phyloP scores from a whole-genome alignment of 495 filamentous ascomycete species.

The Annulohypoxylon moriforme region DNA sequence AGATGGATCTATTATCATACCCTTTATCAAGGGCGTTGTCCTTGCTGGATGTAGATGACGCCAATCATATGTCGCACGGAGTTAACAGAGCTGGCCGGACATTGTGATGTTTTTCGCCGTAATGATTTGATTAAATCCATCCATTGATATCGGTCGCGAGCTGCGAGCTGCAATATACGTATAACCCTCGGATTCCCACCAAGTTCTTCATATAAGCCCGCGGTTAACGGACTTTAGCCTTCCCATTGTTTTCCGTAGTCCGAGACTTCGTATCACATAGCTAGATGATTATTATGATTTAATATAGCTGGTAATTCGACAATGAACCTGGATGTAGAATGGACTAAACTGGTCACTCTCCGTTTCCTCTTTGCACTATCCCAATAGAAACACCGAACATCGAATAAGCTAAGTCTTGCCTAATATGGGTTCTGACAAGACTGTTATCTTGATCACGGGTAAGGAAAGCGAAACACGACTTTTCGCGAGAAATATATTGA shows the following conservation, averaged over 20 bases:
- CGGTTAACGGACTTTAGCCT: neutral
- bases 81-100: neutral
- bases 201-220: neutral
- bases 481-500: conserved; percentile 3
- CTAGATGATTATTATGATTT: neutral
- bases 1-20: no score
- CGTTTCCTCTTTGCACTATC: neutral
- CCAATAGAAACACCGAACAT: neutral
- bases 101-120: neutral
- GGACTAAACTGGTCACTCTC: neutral
- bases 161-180: neutral
- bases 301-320: neutral
- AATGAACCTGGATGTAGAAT: neutral
- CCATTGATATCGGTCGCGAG: neutral
- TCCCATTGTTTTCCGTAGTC: neutral
- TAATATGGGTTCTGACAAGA: conserved; percentile 42
- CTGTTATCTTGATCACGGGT: conserved; percentile 53
- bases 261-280: neutral
- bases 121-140: neutral
- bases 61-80: neutral
- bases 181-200: neutral
- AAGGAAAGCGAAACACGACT: neutral
- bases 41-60: neutral
- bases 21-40: neutral
- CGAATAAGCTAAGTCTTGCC: neutral